Evolutionary conservation across 2,329 filamentous ascomycete species (phyloP).

Genomic region (Colletotrichum brevisporum): DNA sequence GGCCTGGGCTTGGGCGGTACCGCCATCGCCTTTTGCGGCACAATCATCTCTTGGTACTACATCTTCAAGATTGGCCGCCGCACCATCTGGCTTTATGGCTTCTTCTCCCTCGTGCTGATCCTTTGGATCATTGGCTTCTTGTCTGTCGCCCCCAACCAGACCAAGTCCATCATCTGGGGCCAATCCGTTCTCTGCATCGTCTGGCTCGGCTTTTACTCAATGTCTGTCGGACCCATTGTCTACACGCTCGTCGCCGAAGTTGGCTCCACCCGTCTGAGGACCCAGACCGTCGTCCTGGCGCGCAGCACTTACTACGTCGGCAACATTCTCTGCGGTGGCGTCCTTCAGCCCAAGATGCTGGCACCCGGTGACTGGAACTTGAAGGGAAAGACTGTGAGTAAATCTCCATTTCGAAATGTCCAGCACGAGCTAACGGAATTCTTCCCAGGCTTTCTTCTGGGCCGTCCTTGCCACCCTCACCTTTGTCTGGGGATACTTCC

Average conservation of each 20-base stretch:
- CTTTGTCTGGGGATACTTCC: slow-evolving; percentile 58
- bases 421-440: slow-evolving; percentile 26
- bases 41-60: slow-evolving; percentile 59
- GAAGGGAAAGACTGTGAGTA: slow-evolving; percentile 54
- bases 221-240: slow-evolving; percentile 60
- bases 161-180: slow-evolving; percentile 53
- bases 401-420: slow-evolving; percentile 20
- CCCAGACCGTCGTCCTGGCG: slow-evolving; percentile 61
- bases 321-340: slow-evolving; percentile 57
- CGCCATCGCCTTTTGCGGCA: slow-evolving; percentile 59
- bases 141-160: slow-evolving; percentile 53
- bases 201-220: slow-evolving; percentile 60
- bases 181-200: slow-evolving; percentile 59
- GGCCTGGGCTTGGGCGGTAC: slow-evolving; percentile 59
- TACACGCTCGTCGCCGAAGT: slow-evolving; percentile 62
- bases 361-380: slow-evolving; percentile 57
- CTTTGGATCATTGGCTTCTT: slow-evolving; percentile 61
- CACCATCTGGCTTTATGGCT: slow-evolving; percentile 58
- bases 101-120: slow-evolving; percentile 53
- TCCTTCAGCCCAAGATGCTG: slow-evolving; percentile 55
- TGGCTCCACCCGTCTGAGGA: slow-evolving; percentile 60
- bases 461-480: slow-evolving; percentile 53
- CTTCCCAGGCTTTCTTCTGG: slow-evolving; percentile 58
- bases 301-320: slow-evolving; percentile 58
- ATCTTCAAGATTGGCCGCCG: slow-evolving; percentile 59